Conservation (phyloP, 202 grass and related monocot species). For the Schoenoplectus triqueter region DNA sequence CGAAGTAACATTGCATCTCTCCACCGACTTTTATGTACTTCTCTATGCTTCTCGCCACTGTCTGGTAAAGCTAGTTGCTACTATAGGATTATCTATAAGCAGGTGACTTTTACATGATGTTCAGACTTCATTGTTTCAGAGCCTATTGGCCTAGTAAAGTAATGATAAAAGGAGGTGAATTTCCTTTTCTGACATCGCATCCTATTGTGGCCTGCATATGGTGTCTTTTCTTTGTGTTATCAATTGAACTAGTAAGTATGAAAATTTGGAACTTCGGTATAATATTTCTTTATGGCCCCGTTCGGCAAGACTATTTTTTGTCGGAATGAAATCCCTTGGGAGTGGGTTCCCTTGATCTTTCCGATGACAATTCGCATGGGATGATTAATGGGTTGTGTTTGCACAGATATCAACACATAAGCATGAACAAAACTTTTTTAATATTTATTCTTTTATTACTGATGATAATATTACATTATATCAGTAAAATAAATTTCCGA, state of each 20-base stretch:
- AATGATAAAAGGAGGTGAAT: background rate
- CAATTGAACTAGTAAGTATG: background rate
- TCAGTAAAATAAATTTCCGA: too few relatives aligned
- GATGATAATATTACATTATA: too few relatives aligned
- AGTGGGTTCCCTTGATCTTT: too few relatives aligned
- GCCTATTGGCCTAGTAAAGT: background rate
- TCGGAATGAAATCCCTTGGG: too few relatives aligned
- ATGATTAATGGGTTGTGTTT: too few relatives aligned
- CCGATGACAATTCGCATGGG: too few relatives aligned
- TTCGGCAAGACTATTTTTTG: too few relatives aligned
- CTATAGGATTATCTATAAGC: background rate
- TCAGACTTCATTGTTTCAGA: slow-evolving; percentile 20
- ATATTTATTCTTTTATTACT: too few relatives aligned
- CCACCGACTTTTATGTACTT: slow-evolving; percentile 37
- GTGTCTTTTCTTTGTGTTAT: background rate
- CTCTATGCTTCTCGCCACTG: background rate
- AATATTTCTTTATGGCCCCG: background rate
- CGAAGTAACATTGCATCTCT: background rate
- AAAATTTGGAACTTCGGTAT: background rate
- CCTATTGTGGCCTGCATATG: background rate
- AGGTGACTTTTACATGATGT: too few relatives aligned
- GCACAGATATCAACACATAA: too few relatives aligned
- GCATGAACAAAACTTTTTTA: too few relatives aligned
- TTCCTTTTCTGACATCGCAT: slow-evolving; percentile 5
- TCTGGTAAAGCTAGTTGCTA: background rate